These are phyloP conservation scores for Aureobasidium sp. DNA, from an alignment of 2,329 filamentous ascomycete species.

Conservation along the genomic window DNA sequence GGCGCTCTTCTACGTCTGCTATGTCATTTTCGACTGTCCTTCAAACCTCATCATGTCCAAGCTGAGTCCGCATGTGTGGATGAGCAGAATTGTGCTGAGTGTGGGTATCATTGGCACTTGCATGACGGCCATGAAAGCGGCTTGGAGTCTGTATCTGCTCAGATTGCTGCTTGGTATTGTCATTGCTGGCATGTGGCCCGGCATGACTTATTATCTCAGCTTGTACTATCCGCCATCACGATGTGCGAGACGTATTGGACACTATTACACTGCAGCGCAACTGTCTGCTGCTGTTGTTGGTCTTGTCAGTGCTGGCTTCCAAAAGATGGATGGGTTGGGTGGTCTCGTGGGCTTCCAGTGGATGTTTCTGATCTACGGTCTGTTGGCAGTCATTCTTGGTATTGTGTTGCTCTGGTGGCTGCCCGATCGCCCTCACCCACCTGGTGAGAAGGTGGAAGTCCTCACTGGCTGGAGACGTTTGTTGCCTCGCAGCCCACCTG, in stretches of 20 bases:
- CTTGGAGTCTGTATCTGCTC: slow-evolving; percentile 82
- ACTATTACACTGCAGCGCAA: slow-evolving; percentile 84
- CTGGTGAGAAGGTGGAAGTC: slow-evolving; percentile 49
- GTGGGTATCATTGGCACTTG: slow-evolving; percentile 79
- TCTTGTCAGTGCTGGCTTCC: slow-evolving; percentile 83
- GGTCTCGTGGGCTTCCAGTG: slow-evolving; percentile 78
- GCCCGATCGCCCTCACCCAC: slow-evolving; percentile 70
- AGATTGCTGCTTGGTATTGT: slow-evolving; percentile 79
- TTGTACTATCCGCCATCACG: slow-evolving; percentile 84
- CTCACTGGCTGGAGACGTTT: slow-evolving; percentile 49
- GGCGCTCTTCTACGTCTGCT: slow-evolving; percentile 85
- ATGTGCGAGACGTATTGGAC: slow-evolving; percentile 79
- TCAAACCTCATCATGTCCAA: slow-evolving; percentile 85
- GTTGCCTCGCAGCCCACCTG: slow-evolving; percentile 63
- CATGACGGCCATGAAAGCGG: slow-evolving; percentile 71
- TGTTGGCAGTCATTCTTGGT: slow-evolving; percentile 66
- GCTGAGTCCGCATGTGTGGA: slow-evolving; percentile 80
- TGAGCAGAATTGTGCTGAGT: slow-evolving; percentile 82
- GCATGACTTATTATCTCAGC: slow-evolving; percentile 88
- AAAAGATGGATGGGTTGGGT: slow-evolving; percentile 74
- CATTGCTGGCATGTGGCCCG: slow-evolving; percentile 90
- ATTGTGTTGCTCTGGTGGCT: slow-evolving; percentile 80
- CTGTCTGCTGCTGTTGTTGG: slow-evolving; percentile 85
- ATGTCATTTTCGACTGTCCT: slow-evolving; percentile 82
- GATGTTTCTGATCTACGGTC: slow-evolving; percentile 88